These are phyloP conservation scores for Cruciata laevipes DNA, from an alignment of 257 asterid genomes.

Conservation along the genomic window DNA sequence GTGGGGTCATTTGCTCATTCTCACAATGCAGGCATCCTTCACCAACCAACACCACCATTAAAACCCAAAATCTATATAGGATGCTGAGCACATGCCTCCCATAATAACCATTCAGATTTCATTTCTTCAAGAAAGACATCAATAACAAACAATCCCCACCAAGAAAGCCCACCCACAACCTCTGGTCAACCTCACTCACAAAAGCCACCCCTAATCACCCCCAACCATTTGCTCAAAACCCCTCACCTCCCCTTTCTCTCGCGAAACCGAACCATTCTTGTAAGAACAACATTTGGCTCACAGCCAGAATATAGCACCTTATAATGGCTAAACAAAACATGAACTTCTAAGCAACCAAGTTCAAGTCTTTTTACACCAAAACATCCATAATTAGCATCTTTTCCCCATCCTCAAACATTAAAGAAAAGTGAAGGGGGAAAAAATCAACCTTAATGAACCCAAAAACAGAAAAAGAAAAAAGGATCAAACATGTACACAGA, in stretches of 20 bases:
- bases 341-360: not conserved
- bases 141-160: constrained; percentile 22
- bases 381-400: not conserved
- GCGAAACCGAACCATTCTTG: not conserved
- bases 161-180: constrained; percentile 8
- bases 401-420: no score
- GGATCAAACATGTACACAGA: not conserved
- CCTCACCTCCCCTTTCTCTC: no score
- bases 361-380: constrained; percentile 11
- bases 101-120: constrained; percentile 27
- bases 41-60: constrained; percentile 44
- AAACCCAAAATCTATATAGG: constrained; percentile 32
- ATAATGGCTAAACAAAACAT: not conserved
- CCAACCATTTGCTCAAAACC: not conserved
- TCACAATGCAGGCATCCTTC: constrained; percentile 48
- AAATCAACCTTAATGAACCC: constrained; percentile 7
- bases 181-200: constrained; percentile 4
- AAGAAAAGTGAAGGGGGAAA: not conserved
- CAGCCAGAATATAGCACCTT: not conserved
- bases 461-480: not conserved
- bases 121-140: constrained; percentile 26
- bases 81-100: constrained; percentile 39
- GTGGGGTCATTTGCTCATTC: constrained; percentile 39
- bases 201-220: constrained; percentile 7
- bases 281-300: not conserved